Conservation (phyloP, 768 basidiomycete species). For the Pisolithus albus region DNA sequence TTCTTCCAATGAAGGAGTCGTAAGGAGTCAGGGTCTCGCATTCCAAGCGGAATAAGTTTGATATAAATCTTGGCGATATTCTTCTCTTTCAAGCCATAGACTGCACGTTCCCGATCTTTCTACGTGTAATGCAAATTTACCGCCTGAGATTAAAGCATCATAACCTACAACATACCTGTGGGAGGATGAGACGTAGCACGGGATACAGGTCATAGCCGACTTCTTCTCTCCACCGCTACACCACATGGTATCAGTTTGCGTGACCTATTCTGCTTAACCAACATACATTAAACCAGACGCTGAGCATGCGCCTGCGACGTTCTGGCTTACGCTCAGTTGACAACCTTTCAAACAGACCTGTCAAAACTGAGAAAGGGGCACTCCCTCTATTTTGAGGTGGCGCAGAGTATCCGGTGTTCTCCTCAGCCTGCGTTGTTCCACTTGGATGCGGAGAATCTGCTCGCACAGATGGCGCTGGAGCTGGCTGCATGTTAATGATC, state of each 20-base stretch:
- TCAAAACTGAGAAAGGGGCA: constrained; percentile 63
- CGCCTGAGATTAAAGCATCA: not conserved
- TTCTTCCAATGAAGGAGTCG: constrained; percentile 88
- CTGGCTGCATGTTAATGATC: constrained; percentile 49
- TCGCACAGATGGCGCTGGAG: constrained; percentile 58
- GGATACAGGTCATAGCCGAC: constrained; percentile 89
- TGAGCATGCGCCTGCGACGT: constrained; percentile 60
- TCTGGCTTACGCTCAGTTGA: constrained; percentile 69
- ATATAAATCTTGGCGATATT: constrained; percentile 91
- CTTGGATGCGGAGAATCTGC: constrained; percentile 36
- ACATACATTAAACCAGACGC: constrained; percentile 76
- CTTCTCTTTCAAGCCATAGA: constrained; percentile 94
- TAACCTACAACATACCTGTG: constrained; percentile 51
- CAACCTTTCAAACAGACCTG: constrained; percentile 68
- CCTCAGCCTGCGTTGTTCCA: constrained; percentile 14
- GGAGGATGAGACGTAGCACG: constrained; percentile 80
- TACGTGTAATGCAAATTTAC: constrained; percentile 24
- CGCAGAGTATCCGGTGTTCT: constrained; percentile 36
- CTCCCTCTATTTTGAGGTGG: constrained; percentile 64
- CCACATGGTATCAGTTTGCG: constrained; percentile 11
- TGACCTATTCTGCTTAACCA: not conserved
- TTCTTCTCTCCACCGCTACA: constrained; percentile 76
- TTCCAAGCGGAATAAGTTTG: constrained; percentile 78
- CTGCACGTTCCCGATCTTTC: constrained; percentile 90
- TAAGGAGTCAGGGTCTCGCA: constrained; percentile 72